Conservation (phyloP, 2,329 filamentous ascomycete species). For the Penicillium janthinellum region DNA sequence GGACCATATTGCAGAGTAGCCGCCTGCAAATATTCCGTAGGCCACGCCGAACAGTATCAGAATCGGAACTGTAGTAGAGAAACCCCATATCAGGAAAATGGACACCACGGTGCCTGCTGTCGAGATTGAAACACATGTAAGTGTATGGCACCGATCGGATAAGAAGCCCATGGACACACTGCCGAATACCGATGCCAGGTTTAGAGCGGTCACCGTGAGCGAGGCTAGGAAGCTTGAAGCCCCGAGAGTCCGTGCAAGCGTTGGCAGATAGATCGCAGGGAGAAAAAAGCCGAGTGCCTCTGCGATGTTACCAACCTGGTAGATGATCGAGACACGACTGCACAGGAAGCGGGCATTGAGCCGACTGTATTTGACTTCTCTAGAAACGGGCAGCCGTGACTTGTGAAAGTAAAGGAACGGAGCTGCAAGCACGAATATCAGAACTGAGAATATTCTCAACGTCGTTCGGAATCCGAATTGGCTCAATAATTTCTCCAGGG, state of each 20-base stretch:
- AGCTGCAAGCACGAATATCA: constrained; percentile 24
- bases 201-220: constrained; percentile 35
- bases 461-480: constrained; percentile 49
- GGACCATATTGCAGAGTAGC: constrained; percentile 49
- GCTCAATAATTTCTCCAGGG: constrained; percentile 47
- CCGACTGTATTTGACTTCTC: constrained; percentile 35
- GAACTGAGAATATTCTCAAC: constrained; percentile 46
- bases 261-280: constrained; percentile 43
- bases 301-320: constrained; percentile 48
- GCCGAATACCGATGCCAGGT: constrained; percentile 36
- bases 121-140: constrained; percentile 47
- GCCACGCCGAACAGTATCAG: constrained; percentile 46
- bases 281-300: constrained; percentile 42
- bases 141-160: constrained; percentile 44
- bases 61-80: constrained; percentile 44
- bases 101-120: constrained; percentile 45
- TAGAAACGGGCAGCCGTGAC: constrained; percentile 42
- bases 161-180: constrained; percentile 39
- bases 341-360: constrained; percentile 45
- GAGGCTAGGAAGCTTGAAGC: constrained; percentile 28
- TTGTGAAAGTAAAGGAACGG: constrained; percentile 43
- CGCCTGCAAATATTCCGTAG: constrained; percentile 51
- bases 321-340: constrained; percentile 46
- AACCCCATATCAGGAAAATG: constrained; percentile 52
- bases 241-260: constrained; percentile 36